phyloP scores from a whole-genome alignment of 345 rosid genomes.

The Hibiscus tridactylites region DNA sequence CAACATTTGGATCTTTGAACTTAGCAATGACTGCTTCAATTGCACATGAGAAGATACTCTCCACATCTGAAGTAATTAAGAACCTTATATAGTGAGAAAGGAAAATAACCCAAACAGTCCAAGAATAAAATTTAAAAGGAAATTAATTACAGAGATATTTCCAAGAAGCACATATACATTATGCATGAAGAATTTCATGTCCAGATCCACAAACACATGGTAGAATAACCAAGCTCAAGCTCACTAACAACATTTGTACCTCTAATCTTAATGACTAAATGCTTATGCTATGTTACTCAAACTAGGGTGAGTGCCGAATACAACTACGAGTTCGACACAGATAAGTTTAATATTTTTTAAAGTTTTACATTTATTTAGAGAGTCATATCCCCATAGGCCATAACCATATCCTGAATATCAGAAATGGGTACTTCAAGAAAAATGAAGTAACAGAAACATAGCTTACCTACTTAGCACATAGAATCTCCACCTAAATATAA shows the following conservation, averaged over 20 bases:
- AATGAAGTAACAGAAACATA: background rate
- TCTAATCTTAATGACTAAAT: background rate
- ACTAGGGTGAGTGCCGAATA: background rate
- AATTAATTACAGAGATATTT: background rate
- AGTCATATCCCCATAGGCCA: background rate
- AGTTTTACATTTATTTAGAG: background rate
- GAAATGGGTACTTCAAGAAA: background rate
- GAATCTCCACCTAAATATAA: background rate
- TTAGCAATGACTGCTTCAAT: constrained; percentile 39
- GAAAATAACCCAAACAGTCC: background rate
- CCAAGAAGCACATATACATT: background rate
- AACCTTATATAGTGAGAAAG: background rate
- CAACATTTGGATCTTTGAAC: constrained; percentile 53
- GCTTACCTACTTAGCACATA: background rate
- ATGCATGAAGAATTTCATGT: background rate
- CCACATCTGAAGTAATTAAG: constrained; percentile 34
- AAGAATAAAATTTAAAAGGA: background rate
- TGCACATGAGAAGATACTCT: constrained; percentile 38
- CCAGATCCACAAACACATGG: background rate
- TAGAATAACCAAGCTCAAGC: background rate
- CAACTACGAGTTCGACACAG: too few species aligned
- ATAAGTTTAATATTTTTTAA: background rate
- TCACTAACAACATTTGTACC: background rate
- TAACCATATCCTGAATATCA: background rate
- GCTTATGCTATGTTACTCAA: background rate